These are phyloP conservation scores for Mycena sp. DNA, from an alignment of 1,284 basidiomycete genomes.

Conservation along the genomic window DNA sequence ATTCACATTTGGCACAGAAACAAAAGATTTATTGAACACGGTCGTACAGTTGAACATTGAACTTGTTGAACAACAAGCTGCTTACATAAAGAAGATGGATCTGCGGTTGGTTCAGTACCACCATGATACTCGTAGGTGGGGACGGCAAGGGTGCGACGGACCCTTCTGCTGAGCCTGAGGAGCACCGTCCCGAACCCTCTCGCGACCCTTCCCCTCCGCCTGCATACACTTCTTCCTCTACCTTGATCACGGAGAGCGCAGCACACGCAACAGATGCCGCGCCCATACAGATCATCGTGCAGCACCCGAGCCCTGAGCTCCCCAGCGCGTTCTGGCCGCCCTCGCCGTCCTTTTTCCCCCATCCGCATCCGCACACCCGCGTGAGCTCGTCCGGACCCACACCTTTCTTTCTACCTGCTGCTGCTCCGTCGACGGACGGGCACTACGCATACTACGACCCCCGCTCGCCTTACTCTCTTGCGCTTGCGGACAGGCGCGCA, in stretches of 20 bases:
- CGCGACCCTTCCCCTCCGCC: constrained; percentile 13
- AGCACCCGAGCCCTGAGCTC: constrained; percentile 10
- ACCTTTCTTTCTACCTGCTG: constrained; percentile 15
- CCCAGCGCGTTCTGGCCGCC: constrained; percentile 29
- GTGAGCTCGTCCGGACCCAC: constrained; percentile 20
- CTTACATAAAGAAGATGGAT: too few species aligned
- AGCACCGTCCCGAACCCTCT: background rate
- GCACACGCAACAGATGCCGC: background rate
- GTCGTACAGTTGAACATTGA: too few species aligned
- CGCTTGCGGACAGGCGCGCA: constrained; percentile 25
- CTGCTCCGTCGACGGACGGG: background rate
- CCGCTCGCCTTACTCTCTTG: constrained; percentile 26
- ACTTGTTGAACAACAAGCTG: too few species aligned
- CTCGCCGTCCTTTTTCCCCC: constrained; percentile 27
- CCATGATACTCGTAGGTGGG: constrained; percentile 7
- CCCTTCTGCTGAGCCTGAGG: constrained; percentile 5
- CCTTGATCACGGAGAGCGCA: background rate
- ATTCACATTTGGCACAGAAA: too few species aligned
- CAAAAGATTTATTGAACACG: too few species aligned
- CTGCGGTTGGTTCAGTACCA: too few species aligned
- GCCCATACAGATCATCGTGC: background rate
- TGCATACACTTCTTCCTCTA: constrained; percentile 7
- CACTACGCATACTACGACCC: constrained; percentile 30
- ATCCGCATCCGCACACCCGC: constrained; percentile 15
- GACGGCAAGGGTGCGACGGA: constrained; percentile 3